These are phyloP conservation scores for Geranomyces variabilis DNA, from an alignment of 192 early-diverging fungal genomes.

Conservation along the genomic window DNA sequence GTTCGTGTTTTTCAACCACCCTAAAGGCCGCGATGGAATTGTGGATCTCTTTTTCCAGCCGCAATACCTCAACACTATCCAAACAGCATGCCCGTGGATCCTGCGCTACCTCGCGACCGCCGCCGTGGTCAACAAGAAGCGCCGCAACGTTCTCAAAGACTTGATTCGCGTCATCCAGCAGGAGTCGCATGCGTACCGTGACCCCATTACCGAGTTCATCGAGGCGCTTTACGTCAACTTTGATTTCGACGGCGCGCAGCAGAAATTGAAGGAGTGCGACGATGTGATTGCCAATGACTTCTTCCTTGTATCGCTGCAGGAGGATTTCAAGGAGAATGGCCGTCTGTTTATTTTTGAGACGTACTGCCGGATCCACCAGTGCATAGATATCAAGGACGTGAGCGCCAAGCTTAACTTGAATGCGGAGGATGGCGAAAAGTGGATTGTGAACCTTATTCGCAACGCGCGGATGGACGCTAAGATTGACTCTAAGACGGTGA, in stretches of 20 bases:
- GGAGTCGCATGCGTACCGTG: slow-evolving; percentile 70
- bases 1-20: slow-evolving; percentile 99
- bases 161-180: slow-evolving; percentile 88
- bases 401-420: slow-evolving; percentile 82
- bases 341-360: slow-evolving; percentile 94
- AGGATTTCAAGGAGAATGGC: slow-evolving; percentile 94
- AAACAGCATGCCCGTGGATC: slow-evolving; percentile 95
- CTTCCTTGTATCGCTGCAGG: slow-evolving; percentile 84
- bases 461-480: slow-evolving; percentile 96
- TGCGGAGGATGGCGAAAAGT: slow-evolving; percentile 92
- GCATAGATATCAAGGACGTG: slow-evolving; percentile 89
- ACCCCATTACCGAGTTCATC: slow-evolving; percentile 94
- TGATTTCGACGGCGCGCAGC: slow-evolving; percentile 91
- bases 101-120: slow-evolving; percentile 93
- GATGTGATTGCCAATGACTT: slow-evolving; percentile 86
- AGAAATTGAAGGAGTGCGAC: slow-evolving; percentile 86
- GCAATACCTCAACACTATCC: slow-evolving; percentile 95
- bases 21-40: slow-evolving; percentile 91
- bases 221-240: slow-evolving; percentile 90
- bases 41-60: slow-evolving; percentile 91
- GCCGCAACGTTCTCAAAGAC: slow-evolving; percentile 84
- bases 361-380: slow-evolving; percentile 96
- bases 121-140: slow-evolving; percentile 85
- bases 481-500: slow-evolving; percentile 83
- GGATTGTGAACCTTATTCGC: slow-evolving; percentile 96